Conservation (phyloP, 257 asterid species). For the Forsythia suspensa region DNA sequence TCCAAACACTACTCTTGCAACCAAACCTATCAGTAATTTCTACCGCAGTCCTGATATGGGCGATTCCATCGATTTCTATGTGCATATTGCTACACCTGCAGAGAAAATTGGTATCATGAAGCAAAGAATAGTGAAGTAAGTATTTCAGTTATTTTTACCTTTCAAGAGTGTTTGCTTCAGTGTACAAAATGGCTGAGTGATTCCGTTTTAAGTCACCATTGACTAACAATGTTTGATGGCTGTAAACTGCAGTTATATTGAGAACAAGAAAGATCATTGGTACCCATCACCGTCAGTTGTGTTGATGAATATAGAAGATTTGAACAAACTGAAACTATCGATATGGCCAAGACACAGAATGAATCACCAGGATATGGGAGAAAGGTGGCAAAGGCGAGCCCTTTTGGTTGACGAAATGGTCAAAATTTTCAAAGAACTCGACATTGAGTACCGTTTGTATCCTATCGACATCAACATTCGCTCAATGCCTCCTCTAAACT, state of each 20-base stretch:
- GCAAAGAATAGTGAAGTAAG: slow-evolving; percentile 55
- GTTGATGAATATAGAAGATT: slow-evolving; percentile 54
- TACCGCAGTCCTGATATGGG: slow-evolving; percentile 93
- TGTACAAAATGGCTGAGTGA: not conserved
- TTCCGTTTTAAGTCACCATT: not conserved
- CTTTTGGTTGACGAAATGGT: slow-evolving; percentile 65
- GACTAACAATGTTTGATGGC: slow-evolving; percentile 2
- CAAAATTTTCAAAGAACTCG: slow-evolving; percentile 69
- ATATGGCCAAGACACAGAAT: slow-evolving; percentile 85
- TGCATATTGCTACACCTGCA: slow-evolving; percentile 73
- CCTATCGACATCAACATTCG: slow-evolving; percentile 70
- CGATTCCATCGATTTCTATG: slow-evolving; percentile 58
- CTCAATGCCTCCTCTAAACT: slow-evolving; percentile 54
- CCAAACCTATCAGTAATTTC: slow-evolving; percentile 61
- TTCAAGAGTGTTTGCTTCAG: not conserved
- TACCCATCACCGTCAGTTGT: slow-evolving; percentile 61
- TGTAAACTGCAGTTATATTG: slow-evolving; percentile 49
- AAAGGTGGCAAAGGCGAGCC: slow-evolving; percentile 68
- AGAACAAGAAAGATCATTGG: slow-evolving; percentile 80
- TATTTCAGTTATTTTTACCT: not conserved
- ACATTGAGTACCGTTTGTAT: slow-evolving; percentile 71
- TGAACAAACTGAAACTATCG: slow-evolving; percentile 49
- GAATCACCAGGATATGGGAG: slow-evolving; percentile 83
- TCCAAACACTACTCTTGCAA: slow-evolving; percentile 72
- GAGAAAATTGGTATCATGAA: slow-evolving; percentile 60